Conservation (phyloP, 2,329 filamentous ascomycete genomes). For the Chrysoporthe cubensis region DNA sequence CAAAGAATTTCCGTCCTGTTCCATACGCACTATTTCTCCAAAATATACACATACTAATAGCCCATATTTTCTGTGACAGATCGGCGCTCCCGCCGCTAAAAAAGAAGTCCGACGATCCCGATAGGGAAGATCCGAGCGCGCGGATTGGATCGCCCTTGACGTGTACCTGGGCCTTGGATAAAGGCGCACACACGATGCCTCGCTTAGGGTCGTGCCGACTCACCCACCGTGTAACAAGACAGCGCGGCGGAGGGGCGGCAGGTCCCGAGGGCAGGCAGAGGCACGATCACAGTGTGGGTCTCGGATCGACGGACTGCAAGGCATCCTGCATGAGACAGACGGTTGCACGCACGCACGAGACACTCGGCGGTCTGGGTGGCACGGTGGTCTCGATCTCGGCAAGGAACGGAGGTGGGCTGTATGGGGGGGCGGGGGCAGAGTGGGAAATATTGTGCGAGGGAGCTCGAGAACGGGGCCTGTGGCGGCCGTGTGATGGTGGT, state of each 20-base stretch:
- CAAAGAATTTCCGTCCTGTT: constrained; percentile 23
- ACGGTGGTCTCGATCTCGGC: background rate
- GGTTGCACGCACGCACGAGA: background rate
- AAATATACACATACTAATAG: constrained; percentile 28
- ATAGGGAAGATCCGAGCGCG: background rate
- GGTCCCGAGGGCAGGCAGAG: background rate
- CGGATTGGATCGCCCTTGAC: background rate
- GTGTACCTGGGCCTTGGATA: background rate
- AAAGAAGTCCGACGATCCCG: background rate
- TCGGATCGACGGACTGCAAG: constrained; percentile 8
- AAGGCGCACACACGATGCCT: background rate
- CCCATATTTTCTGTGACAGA: constrained; percentile 32
- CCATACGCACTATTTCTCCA: constrained; percentile 7
- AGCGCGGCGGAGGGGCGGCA: no score
- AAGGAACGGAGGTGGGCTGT: background rate
- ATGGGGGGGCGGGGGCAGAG: background rate
- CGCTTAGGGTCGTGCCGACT: background rate
- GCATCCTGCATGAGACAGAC: background rate
- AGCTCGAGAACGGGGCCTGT: background rate
- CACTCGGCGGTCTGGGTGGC: background rate
- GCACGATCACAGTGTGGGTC: constrained; percentile 1
- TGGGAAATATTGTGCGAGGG: background rate
- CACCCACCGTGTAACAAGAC: constrained; percentile 2
- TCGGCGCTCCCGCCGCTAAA: constrained; percentile 29
- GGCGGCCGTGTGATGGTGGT: background rate